Conservation (phyloP, 177 flowering plant species). For the Vitis hybrid region DNA sequence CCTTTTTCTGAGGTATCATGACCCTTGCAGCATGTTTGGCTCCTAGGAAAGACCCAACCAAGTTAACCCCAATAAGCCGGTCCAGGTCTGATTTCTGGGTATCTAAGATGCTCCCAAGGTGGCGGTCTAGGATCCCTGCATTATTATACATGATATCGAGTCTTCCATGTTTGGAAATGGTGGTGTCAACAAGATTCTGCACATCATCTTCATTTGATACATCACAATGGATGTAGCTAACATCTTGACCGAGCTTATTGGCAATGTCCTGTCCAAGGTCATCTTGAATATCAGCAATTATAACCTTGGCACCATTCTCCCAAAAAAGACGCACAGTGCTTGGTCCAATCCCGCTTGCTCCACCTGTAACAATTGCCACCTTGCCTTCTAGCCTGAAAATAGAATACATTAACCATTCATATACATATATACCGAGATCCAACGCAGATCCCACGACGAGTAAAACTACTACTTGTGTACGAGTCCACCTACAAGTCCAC, state of each 20-base stretch:
- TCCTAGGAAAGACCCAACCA: slow-evolving; percentile 20
- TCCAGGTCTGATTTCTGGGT: slow-evolving; percentile 21
- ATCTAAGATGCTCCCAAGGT: slow-evolving; percentile 9
- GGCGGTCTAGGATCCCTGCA: slow-evolving; percentile 21
- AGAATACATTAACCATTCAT: too few relatives aligned
- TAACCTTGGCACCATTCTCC: slow-evolving; percentile 18
- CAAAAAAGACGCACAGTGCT: slow-evolving; percentile 11
- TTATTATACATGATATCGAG: slow-evolving; percentile 44
- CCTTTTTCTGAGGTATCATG: slow-evolving; percentile 22
- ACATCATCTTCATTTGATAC: slow-evolving; percentile 30
- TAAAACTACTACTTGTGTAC: too few relatives aligned
- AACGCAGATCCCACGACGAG: too few relatives aligned
- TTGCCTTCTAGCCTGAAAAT: slow-evolving; percentile 19
- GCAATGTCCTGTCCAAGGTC: slow-evolving; percentile 8
- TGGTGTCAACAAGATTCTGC: slow-evolving; percentile 15
- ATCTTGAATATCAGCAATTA: slow-evolving; percentile 28
- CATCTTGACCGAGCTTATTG: slow-evolving; percentile 4
- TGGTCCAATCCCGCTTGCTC: slow-evolving; percentile 23
- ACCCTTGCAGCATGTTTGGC: slow-evolving; percentile 34
- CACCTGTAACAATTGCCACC: slow-evolving; percentile 24
- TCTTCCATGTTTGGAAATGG: slow-evolving; percentile 29
- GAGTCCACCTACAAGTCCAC: too few relatives aligned
- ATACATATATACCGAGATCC: too few relatives aligned
- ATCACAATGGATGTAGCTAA: slow-evolving; percentile 31
- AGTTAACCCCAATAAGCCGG: slow-evolving; percentile 23